A percentile compares a stretch with the other conserved stretches of the same genome.
phyloP scores from a whole-genome alignment of 106 monocot genomes.

The Agapanthus africanus region DNA sequence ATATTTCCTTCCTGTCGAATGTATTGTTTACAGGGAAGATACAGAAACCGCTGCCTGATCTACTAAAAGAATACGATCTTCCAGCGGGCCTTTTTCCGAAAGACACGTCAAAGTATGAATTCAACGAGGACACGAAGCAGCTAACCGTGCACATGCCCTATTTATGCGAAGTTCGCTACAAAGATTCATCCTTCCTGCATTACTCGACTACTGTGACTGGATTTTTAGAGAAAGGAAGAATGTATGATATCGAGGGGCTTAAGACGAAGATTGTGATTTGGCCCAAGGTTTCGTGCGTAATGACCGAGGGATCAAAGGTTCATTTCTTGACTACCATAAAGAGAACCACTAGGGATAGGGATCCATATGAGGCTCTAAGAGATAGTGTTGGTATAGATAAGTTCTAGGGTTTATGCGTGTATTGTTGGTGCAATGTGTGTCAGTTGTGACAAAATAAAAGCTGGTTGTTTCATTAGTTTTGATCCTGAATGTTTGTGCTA shows the following conservation, averaged over 20 bases:
- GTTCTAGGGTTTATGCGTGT: not conserved
- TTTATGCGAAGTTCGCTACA: not conserved
- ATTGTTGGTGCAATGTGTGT: no score
- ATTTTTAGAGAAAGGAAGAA: not conserved
- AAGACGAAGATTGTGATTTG: not conserved
- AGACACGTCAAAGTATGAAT: slow-evolving; percentile 30
- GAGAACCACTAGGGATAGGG: not conserved
- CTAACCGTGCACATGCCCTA: not conserved
- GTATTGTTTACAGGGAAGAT: slow-evolving; percentile 43
- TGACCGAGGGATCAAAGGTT: not conserved
- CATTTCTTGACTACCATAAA: slow-evolving; percentile 2
- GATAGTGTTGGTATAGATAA: slow-evolving; percentile 3
- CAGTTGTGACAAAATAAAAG: no score
- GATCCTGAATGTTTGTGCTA: no score
- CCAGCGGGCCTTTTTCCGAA: slow-evolving; percentile 70
- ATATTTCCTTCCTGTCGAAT: not conserved
- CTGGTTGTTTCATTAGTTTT: no score
- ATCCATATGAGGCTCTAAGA: slow-evolving; percentile 5
- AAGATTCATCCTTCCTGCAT: not conserved
- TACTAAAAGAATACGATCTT: slow-evolving; percentile 60
- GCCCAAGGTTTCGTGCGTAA: not conserved
- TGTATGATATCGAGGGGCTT: not conserved
- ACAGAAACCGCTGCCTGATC: slow-evolving; percentile 72
- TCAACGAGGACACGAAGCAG: not conserved
- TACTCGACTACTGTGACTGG: not conserved